phyloP scores from a whole-genome alignment of 2,329 filamentous ascomycete species.

The Stemphylium vesicarium region DNA sequence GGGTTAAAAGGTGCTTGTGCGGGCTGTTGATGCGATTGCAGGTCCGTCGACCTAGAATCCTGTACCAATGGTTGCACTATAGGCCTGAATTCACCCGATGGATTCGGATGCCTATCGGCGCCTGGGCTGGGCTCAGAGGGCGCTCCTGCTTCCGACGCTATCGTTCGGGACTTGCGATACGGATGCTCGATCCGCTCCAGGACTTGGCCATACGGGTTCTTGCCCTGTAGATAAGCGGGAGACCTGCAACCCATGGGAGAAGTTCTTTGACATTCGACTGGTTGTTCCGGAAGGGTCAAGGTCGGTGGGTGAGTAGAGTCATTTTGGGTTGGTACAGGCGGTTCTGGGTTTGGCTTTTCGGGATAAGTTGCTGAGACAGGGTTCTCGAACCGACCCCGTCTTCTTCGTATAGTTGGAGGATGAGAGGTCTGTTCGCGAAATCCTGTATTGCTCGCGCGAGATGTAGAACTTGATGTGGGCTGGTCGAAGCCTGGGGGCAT shows the following conservation, averaged over 20 bases:
- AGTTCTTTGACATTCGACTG: slow-evolving; percentile 7
- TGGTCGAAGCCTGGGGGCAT: slow-evolving; percentile 35
- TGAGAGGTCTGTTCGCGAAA: slow-evolving; percentile 20
- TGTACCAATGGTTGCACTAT: slow-evolving; percentile 19
- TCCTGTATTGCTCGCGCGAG: slow-evolving; percentile 18
- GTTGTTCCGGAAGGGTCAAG: slow-evolving; percentile 10
- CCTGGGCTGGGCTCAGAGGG: slow-evolving; percentile 32
- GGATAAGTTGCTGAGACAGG: slow-evolving; percentile 2
- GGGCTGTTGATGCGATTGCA: slow-evolving; percentile 8
- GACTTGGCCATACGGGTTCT: slow-evolving; percentile 43
- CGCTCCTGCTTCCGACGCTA: slow-evolving; percentile 8
- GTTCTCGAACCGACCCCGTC: slow-evolving; percentile 19
- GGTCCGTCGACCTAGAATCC: background rate
- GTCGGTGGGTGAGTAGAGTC: slow-evolving; percentile 12
- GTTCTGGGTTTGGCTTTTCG: slow-evolving; percentile 9
- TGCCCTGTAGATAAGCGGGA: slow-evolving; percentile 39
- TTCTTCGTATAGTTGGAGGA: slow-evolving; percentile 12
- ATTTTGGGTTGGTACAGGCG: slow-evolving; percentile 12
- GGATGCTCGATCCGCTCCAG: slow-evolving; percentile 31
- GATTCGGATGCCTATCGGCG: slow-evolving; percentile 26
- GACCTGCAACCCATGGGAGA: slow-evolving; percentile 22
- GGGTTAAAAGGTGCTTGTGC: slow-evolving; percentile 11
- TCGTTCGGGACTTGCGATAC: slow-evolving; percentile 20
- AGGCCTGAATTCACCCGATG: slow-evolving; percentile 25
- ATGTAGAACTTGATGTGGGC: slow-evolving; percentile 26